Evolutionary conservation across 768 basidiomycete genomes (phyloP).

Genomic region (Epithele typhae): DNA sequence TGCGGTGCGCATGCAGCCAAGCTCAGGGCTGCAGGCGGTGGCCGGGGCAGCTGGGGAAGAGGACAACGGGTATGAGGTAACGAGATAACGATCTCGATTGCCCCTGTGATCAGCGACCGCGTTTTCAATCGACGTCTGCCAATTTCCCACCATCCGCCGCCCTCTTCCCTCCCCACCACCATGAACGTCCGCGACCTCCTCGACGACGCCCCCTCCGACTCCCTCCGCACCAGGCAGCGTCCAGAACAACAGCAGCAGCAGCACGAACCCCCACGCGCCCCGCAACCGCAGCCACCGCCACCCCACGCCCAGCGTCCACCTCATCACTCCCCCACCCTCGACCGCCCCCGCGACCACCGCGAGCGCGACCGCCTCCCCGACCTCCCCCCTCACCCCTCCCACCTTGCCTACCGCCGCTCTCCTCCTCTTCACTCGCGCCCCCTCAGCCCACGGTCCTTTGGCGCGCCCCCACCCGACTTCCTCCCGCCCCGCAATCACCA

Average conservation of each 20-base stretch:
- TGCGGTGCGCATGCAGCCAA: not conserved
- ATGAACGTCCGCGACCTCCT: slow-evolving; percentile 73
- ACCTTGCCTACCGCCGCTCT: slow-evolving; percentile 14
- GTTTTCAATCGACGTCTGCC: slow-evolving; percentile 20
- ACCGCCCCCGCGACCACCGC: slow-evolving; percentile 19
- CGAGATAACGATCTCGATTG: slow-evolving; percentile 29
- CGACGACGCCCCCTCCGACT: slow-evolving; percentile 66
- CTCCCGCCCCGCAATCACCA: slow-evolving; percentile 9
- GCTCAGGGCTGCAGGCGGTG: not conserved
- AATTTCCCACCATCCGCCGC: slow-evolving; percentile 22
- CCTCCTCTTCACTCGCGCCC: slow-evolving; percentile 13
- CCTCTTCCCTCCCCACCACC: slow-evolving; percentile 23
- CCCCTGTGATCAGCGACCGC: slow-evolving; percentile 28
- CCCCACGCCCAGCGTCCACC: slow-evolving; percentile 24
- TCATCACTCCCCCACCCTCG: slow-evolving; percentile 24
- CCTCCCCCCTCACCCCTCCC: slow-evolving; percentile 16
- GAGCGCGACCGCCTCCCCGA: slow-evolving; percentile 21
- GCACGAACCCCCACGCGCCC: slow-evolving; percentile 22
- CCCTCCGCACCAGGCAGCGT: slow-evolving; percentile 29
- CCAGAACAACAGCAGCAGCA: slow-evolving; percentile 27
- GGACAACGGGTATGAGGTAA: slow-evolving; percentile 12
- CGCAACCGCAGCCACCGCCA: slow-evolving; percentile 24
- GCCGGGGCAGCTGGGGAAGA: not conserved
- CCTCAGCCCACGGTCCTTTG: slow-evolving; percentile 5
- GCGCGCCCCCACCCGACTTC: slow-evolving; percentile 13